These are phyloP conservation scores for Penicillium sp. DNA, from an alignment of 2,329 filamentous ascomycete genomes.

Conservation along the genomic window DNA sequence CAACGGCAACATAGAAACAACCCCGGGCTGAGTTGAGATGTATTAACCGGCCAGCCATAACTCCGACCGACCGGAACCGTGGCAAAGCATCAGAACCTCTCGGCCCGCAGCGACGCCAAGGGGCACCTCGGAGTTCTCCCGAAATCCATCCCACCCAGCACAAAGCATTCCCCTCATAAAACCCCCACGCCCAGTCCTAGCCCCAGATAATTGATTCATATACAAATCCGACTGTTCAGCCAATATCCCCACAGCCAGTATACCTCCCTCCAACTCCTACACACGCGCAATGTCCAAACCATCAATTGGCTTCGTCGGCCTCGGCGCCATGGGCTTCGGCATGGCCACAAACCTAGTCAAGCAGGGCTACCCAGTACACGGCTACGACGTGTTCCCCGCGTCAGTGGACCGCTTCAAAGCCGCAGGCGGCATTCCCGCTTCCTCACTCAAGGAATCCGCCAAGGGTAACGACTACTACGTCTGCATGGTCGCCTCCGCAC, in stretches of 20 bases:
- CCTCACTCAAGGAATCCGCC: constrained; percentile 61
- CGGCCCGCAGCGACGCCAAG: background rate
- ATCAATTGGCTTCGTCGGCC: constrained; percentile 64
- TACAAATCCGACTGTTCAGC: background rate
- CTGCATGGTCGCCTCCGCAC: constrained; percentile 71
- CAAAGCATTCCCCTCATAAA: constrained; percentile 11
- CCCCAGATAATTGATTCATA: background rate
- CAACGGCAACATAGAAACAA: background rate
- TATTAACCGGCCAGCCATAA: background rate
- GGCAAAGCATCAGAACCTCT: background rate
- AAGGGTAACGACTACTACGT: constrained; percentile 59
- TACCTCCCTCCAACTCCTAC: background rate
- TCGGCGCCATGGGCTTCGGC: constrained; percentile 77
- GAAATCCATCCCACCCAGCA: constrained; percentile 16
- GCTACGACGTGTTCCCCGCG: constrained; percentile 67
- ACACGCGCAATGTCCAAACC: constrained; percentile 44
- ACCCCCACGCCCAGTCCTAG: constrained; percentile 9
- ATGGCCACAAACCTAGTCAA: constrained; percentile 73
- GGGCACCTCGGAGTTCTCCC: constrained; percentile 18
- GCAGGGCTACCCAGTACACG: constrained; percentile 62
- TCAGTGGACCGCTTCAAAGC: constrained; percentile 62
- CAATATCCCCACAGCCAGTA: background rate
- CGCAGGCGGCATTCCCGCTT: constrained; percentile 58
- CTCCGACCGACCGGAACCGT: background rate
- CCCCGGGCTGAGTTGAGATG: too few species aligned